Percentiles rank a stretch among this genome's conserved stretches.
Evolutionary conservation across 306 rosid genomes (phyloP).

Genomic region (Fragaria ananassa): DNA sequence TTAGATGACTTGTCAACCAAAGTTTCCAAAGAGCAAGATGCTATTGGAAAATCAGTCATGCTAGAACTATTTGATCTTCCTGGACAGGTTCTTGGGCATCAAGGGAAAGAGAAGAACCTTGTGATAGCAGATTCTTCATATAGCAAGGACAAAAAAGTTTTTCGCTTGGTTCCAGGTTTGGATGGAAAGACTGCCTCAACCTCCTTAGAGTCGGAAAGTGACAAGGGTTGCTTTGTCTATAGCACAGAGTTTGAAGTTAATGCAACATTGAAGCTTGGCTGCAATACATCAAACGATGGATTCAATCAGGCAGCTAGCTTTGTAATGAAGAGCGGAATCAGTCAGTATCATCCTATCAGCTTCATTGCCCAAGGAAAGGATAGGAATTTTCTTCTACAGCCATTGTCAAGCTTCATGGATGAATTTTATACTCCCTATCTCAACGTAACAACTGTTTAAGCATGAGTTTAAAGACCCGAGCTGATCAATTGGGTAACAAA

Average conservation of each 20-base stretch:
- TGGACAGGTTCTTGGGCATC: slow-evolving; percentile 54
- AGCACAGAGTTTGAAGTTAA: slow-evolving; percentile 22
- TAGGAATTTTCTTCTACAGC: slow-evolving; percentile 64
- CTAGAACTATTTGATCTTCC: slow-evolving; percentile 75
- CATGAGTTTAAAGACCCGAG: slow-evolving; percentile 1
- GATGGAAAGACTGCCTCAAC: slow-evolving; percentile 48
- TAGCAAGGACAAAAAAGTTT: slow-evolving; percentile 30
- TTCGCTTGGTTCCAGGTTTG: slow-evolving; percentile 57
- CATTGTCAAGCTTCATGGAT: slow-evolving; percentile 59
- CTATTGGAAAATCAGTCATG: slow-evolving; percentile 36
- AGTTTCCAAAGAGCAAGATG: slow-evolving; percentile 20
- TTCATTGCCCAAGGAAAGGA: slow-evolving; percentile 62
- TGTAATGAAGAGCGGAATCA: slow-evolving; percentile 38
- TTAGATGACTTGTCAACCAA: slow-evolving; percentile 26
- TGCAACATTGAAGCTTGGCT: slow-evolving; percentile 49
- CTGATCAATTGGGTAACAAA: background rate
- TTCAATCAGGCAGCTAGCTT: slow-evolving; percentile 65
- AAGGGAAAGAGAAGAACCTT: slow-evolving; percentile 46
- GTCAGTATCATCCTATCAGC: slow-evolving; percentile 66
- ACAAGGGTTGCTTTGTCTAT: slow-evolving; percentile 55
- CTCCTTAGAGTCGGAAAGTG: slow-evolving; percentile 57
- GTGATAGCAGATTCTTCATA: slow-evolving; percentile 34
- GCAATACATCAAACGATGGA: slow-evolving; percentile 32
- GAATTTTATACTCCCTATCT: slow-evolving; percentile 74
- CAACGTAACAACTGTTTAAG: slow-evolving; percentile 40